Base-by-base conservation (phyloP, 306 rosid genomes). In the Quillaja saponaria region DNA sequence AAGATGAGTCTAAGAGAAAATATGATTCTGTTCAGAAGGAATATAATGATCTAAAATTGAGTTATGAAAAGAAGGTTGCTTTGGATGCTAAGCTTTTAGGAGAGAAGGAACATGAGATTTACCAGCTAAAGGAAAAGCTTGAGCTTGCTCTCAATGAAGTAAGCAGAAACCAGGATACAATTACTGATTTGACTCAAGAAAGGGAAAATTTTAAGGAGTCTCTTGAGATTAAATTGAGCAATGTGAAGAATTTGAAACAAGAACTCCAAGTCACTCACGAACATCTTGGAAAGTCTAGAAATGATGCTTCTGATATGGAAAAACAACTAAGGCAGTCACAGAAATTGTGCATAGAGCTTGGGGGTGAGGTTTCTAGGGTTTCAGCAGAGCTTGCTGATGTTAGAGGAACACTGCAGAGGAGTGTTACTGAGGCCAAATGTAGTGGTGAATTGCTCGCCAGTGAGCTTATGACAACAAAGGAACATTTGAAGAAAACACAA, bases 91-190 rank as follows among this genome's bases (percentile, higher is more conserved):
- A 68, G 52, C 71, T 71, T 83, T 61, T 92, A 67, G 76, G 49
- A 61, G 95, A 87, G 78, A 89, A 75, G 48, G 86, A 87, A 14
- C 82, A 67, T 21, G 84, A 85, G 58, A 74, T 88, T 78, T 66
- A 50, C 45, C 73, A 16, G 65, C 71, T 92, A 50, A 84, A 72
- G 61, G 81, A 78, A 65, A 81, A 80, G 71, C 76, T 84, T 49
- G 81, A 76, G 72, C 68, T 72, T 57, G 68, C 82, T 47, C 28
- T 49, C 18, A 21, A 34, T 47, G 92, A 74, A 77, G 73, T 58
- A 17, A 64, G 68, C 42, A 78, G 31, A 78, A 78, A 62, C 67
- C 70, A 72, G 76, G 66, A 34, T 56, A 46, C 45, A 49, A 66
- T 83, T 37, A 41, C 80, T 60, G 79, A 79, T 73, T 80, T 92